phyloP scores from a whole-genome alignment of 202 grass and related monocot species.

The Saccharum hybrid region DNA sequence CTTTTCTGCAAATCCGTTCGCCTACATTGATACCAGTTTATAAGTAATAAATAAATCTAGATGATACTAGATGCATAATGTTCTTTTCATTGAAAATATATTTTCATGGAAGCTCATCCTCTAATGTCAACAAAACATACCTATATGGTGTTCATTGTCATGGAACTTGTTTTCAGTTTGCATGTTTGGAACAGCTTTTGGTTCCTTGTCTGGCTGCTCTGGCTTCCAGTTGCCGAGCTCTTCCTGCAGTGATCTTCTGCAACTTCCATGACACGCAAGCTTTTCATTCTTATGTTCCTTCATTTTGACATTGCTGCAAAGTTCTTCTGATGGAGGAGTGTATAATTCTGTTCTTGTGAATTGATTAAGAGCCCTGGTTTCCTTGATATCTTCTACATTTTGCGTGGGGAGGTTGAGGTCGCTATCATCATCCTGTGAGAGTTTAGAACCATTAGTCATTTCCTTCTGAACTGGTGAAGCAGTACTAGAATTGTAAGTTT shows the following conservation, averaged over 20 bases:
- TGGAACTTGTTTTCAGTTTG: slow-evolving; percentile 37
- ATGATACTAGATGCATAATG: slow-evolving; percentile 32
- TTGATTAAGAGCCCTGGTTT: slow-evolving; percentile 44
- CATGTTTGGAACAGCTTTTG: slow-evolving; percentile 41
- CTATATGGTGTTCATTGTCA: slow-evolving; percentile 53
- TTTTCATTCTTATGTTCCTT: slow-evolving; percentile 41
- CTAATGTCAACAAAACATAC: slow-evolving; percentile 54
- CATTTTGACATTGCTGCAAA: slow-evolving; percentile 32
- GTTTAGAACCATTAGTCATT: slow-evolving; percentile 38
- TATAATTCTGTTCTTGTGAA: slow-evolving; percentile 25
- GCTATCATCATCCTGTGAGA: slow-evolving; percentile 27
- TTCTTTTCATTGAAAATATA: slow-evolving; percentile 5
- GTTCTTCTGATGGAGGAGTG: slow-evolving; percentile 40
- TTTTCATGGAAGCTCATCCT: slow-evolving; percentile 26
- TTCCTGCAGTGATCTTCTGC: slow-evolving; percentile 53
- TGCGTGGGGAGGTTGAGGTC: slow-evolving; percentile 20
- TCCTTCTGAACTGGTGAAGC: slow-evolving; percentile 34
- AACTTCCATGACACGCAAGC: slow-evolving; percentile 29
- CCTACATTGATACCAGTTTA: slow-evolving; percentile 35
- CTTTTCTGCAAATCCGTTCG: slow-evolving; percentile 10
- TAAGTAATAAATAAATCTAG: slow-evolving; percentile 35
- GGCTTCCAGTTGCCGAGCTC: slow-evolving; percentile 38
- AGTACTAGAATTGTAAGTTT: slow-evolving; percentile 33
- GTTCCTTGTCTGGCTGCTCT: slow-evolving; percentile 38
- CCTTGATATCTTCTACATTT: slow-evolving; percentile 40